Evolutionary conservation across 495 filamentous ascomycete genomes (phyloP).

Genomic region (Neurospora cerealis): DNA sequence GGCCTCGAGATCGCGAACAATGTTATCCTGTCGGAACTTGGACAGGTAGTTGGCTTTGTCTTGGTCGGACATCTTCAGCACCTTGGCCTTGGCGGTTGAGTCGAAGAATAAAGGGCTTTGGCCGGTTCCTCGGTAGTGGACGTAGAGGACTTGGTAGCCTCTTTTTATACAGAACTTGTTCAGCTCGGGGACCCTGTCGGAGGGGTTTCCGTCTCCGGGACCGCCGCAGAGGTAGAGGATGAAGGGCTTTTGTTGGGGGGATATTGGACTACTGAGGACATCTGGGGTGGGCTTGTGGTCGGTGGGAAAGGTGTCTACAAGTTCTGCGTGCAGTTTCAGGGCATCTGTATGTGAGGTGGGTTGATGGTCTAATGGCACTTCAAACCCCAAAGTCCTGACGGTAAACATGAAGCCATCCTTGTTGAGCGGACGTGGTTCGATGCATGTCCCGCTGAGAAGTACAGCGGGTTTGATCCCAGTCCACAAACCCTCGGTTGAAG

Average conservation of each 20-base stretch:
- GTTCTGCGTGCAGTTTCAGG: conserved; percentile 6
- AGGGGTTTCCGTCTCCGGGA: conserved; percentile 59
- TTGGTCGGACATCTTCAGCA: conserved; percentile 13
- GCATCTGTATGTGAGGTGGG: background rate
- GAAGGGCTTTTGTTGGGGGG: background rate
- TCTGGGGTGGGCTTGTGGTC: background rate
- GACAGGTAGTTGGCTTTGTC: conserved; percentile 65
- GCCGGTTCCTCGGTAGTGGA: conserved; percentile 83
- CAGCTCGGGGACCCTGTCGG: conserved; percentile 49
- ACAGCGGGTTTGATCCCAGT: background rate
- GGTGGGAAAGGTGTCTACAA: conserved; percentile 6
- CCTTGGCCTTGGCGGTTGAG: conserved; percentile 30
- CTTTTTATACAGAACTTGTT: conserved; percentile 54
- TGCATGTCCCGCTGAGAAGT: too few relatives aligned
- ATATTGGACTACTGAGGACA: background rate
- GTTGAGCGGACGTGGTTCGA: too few relatives aligned
- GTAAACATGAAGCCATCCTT: too few relatives aligned
- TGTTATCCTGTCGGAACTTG: conserved; percentile 75
- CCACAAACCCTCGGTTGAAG: background rate
- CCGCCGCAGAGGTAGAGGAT: conserved; percentile 55
- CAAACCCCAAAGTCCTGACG: conserved; percentile 4
- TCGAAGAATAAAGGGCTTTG: conserved; percentile 63
- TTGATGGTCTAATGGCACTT: conserved; percentile 13
- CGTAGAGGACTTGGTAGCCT: conserved; percentile 69
- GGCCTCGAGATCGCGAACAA: conserved; percentile 80